These are phyloP conservation scores for Pythium oligandrum DNA, from an alignment of 352 stramenopile genomes.

Conservation along the genomic window DNA sequence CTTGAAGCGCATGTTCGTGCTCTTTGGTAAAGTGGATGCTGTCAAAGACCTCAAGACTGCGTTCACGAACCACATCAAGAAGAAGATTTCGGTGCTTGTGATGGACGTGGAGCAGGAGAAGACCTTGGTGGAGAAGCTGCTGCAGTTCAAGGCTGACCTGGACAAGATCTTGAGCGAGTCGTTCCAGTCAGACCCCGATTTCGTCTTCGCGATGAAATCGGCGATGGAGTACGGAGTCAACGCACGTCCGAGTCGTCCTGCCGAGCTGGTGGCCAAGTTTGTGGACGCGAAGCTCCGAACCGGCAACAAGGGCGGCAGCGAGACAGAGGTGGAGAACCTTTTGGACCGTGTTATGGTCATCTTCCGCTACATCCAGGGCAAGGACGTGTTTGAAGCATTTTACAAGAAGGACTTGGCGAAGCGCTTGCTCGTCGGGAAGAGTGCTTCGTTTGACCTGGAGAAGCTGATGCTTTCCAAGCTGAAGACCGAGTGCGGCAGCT, in stretches of 20 bases:
- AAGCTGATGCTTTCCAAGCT: constrained; percentile 96
- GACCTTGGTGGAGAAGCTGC: constrained; percentile 86
- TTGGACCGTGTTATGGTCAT: constrained; percentile 93
- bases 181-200: constrained; percentile 73
- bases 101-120: constrained; percentile 84
- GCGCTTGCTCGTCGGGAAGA: constrained; percentile 90
- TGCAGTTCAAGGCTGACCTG: constrained; percentile 81
- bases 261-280: constrained; percentile 90
- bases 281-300: constrained; percentile 87
- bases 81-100: constrained; percentile 68
- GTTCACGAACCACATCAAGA: constrained; percentile 72
- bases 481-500: constrained; percentile 97
- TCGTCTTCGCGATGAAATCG: constrained; percentile 76
- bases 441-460: constrained; percentile 93
- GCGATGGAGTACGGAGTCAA: constrained; percentile 91
- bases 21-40: constrained; percentile 74
- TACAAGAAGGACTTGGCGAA: constrained; percentile 98
- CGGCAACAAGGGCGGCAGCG: constrained; percentile 78
- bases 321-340: constrained; percentile 84
- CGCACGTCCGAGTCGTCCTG: constrained; percentile 73
- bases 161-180: constrained; percentile 73
- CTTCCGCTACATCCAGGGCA: constrained; percentile 95
- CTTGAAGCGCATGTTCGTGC: constrained; percentile 81
- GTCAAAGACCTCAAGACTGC: constrained; percentile 61
- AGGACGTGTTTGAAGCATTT: constrained; percentile 99